These are phyloP conservation scores for Daedalea quercina DNA, from an alignment of 768 basidiomycete species.

Conservation along the genomic window DNA sequence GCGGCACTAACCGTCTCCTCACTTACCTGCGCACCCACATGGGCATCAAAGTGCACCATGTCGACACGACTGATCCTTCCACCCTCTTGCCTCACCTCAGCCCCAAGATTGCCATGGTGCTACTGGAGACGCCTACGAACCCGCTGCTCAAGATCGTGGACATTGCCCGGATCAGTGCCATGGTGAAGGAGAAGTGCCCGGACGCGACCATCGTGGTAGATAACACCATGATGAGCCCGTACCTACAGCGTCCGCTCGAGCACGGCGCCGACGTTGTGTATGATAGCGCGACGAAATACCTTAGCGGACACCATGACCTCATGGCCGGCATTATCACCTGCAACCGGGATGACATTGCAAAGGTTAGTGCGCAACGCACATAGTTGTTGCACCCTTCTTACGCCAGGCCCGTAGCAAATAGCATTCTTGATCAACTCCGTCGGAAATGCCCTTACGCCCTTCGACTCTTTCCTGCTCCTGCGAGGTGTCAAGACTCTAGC, in stretches of 20 bases:
- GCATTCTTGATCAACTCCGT: constrained; percentile 90
- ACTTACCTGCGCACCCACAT: constrained; percentile 82
- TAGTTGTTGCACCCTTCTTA: too few relatives aligned
- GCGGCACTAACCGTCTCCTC: constrained; percentile 93
- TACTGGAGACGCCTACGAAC: constrained; percentile 96
- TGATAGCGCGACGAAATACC: constrained; percentile 96
- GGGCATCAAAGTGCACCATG: constrained; percentile 86
- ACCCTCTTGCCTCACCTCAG: constrained; percentile 58
- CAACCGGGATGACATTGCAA: constrained; percentile 84
- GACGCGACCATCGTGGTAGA: constrained; percentile 86
- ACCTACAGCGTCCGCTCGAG: constrained; percentile 90
- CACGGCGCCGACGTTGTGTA: constrained; percentile 97
- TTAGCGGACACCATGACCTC: constrained; percentile 96
- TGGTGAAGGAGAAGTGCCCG: constrained; percentile 78
- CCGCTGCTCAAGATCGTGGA: constrained; percentile 94
- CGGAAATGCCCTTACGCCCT: constrained; percentile 91
- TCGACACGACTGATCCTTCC: constrained; percentile 80
- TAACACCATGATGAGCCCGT: constrained; percentile 99
- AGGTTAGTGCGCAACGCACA: constrained; percentile 37
- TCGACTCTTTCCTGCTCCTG: constrained; percentile 93
- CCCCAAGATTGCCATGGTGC: constrained; percentile 86
- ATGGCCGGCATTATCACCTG: constrained; percentile 97
- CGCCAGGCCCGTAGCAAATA: constrained; percentile 49
- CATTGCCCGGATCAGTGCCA: constrained; percentile 71
- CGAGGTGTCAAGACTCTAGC: constrained; percentile 96